phyloP scores from a whole-genome alignment of 768 basidiomycete genomes.

The Rhodosporidiobolus odoratus region DNA sequence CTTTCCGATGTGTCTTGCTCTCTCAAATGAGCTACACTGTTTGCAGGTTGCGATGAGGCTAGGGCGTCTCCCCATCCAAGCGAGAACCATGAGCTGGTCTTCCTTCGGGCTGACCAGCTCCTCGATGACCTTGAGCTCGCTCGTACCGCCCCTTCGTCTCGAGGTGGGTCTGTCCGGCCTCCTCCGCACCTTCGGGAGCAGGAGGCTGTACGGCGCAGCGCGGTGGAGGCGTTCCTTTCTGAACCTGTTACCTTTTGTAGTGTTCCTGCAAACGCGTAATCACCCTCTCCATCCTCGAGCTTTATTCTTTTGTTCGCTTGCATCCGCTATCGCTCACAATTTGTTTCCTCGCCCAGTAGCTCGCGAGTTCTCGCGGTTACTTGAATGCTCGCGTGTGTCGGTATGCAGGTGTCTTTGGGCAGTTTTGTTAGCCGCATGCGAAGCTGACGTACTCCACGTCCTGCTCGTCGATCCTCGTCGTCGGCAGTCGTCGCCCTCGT shows the following conservation, averaged over 20 bases:
- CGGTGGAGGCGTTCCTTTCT: conserved; percentile 32
- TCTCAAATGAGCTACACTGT: conserved; percentile 11
- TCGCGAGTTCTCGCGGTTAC: too few relatives aligned
- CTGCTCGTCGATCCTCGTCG: neutral
- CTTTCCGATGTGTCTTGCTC: conserved; percentile 13
- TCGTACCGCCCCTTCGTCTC: conserved; percentile 23
- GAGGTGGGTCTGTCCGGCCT: conserved; percentile 17
- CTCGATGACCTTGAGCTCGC: conserved; percentile 29
- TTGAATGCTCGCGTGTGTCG: too few relatives aligned
- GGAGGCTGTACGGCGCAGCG: conserved; percentile 29
- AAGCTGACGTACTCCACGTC: neutral
- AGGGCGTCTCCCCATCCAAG: conserved; percentile 20
- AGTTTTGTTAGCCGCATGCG: neutral
- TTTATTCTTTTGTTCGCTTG: too few relatives aligned
- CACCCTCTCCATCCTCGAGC: neutral
- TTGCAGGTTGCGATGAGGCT: conserved; percentile 17
- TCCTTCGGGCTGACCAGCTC: neutral
- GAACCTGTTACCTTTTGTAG: conserved; percentile 19
- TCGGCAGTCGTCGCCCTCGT: neutral
- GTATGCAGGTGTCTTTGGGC: too few relatives aligned
- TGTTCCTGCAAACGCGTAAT: neutral
- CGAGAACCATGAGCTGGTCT: conserved; percentile 7
- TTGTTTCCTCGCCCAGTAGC: too few relatives aligned
- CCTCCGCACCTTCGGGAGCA: neutral
- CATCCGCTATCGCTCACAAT: too few relatives aligned